Percentiles rank a stretch among this genome's conserved stretches.
These are phyloP conservation scores for Fomitiporia mediterranea DNA, from an alignment of 1,284 basidiomycete genomes.

Conservation along the genomic window DNA sequence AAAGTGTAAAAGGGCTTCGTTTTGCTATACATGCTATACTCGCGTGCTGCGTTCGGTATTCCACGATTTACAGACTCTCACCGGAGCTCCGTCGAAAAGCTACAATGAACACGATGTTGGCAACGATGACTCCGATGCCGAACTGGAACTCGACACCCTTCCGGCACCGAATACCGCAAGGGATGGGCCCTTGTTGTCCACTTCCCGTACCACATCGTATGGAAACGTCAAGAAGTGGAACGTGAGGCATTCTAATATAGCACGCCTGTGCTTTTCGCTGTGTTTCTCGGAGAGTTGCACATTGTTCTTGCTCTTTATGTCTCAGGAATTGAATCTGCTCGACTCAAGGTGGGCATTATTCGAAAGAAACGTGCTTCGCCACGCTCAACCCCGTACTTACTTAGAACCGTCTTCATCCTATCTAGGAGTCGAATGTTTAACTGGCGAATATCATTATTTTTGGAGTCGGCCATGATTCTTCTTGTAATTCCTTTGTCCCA, in stretches of 20 bases:
- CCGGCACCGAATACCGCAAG: conserved; percentile 10
- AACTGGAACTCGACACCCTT: conserved; percentile 13
- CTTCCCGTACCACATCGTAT: background rate
- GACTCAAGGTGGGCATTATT: conserved; percentile 46
- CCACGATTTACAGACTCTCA: conserved; percentile 46
- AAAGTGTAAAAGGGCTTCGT: conserved; percentile 31
- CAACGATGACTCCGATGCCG: conserved; percentile 30
- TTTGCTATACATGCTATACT: conserved; percentile 52
- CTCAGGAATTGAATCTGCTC: conserved; percentile 53
- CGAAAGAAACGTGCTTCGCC: too few species aligned
- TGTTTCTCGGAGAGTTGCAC: conserved; percentile 67
- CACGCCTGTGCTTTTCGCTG: conserved; percentile 53
- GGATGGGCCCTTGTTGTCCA: background rate
- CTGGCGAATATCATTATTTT: conserved; percentile 57
- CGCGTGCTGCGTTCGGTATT: conserved; percentile 53
- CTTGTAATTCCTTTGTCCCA: conserved; percentile 57
- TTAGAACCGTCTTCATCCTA: background rate
- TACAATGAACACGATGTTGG: conserved; percentile 27
- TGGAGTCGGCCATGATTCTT: conserved; percentile 53
- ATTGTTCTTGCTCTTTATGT: conserved; percentile 61
- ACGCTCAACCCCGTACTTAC: too few species aligned
- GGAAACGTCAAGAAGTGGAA: background rate
- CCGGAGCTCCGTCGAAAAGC: conserved; percentile 26
- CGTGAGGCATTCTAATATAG: conserved; percentile 42
- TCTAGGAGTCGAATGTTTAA: conserved; percentile 54